Conservation (phyloP, 345 rosid genomes). For the Eucalyptus brandiana region DNA sequence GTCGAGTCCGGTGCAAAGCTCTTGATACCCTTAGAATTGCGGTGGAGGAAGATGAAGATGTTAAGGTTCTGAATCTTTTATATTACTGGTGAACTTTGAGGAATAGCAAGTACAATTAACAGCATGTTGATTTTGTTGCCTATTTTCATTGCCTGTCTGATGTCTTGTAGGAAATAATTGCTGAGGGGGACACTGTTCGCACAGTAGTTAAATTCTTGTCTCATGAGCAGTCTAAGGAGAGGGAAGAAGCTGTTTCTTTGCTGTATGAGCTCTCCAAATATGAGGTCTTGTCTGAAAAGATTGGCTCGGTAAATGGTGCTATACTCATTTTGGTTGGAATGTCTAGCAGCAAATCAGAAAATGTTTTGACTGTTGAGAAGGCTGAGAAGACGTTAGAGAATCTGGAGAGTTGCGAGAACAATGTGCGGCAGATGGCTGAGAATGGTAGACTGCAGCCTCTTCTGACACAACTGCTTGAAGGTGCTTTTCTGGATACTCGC, state of each 20-base stretch:
- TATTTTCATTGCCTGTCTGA: neutral
- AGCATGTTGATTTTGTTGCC: neutral
- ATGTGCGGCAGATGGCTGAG: slow-evolving; percentile 90
- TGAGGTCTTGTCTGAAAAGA: slow-evolving; percentile 74
- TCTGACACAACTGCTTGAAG: slow-evolving; percentile 69
- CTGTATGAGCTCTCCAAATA: slow-evolving; percentile 84
- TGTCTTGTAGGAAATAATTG: slow-evolving; percentile 56
- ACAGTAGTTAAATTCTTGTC: slow-evolving; percentile 77
- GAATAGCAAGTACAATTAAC: neutral
- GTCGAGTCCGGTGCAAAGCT: slow-evolving; percentile 60
- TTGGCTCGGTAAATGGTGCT: slow-evolving; percentile 84
- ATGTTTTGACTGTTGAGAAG: slow-evolving; percentile 67
- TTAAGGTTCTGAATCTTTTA: slow-evolving; percentile 38
- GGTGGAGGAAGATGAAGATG: slow-evolving; percentile 69
- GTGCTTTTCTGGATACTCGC: slow-evolving; percentile 10
- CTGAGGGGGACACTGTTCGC: slow-evolving; percentile 88
- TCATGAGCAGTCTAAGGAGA: slow-evolving; percentile 65
- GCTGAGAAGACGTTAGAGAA: slow-evolving; percentile 74
- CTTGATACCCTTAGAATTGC: slow-evolving; percentile 68
- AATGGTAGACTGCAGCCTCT: slow-evolving; percentile 83
- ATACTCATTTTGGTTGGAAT: slow-evolving; percentile 87
- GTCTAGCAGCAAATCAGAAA: slow-evolving; percentile 86
- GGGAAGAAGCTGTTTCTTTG: slow-evolving; percentile 81
- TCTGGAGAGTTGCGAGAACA: slow-evolving; percentile 67
- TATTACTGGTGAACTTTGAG: neutral